Percentiles rank a stretch among this genome's conserved stretches.
These are phyloP conservation scores for Phytopythium montanum DNA, from an alignment of 352 stramenopile genomes.

Conservation along the genomic window DNA sequence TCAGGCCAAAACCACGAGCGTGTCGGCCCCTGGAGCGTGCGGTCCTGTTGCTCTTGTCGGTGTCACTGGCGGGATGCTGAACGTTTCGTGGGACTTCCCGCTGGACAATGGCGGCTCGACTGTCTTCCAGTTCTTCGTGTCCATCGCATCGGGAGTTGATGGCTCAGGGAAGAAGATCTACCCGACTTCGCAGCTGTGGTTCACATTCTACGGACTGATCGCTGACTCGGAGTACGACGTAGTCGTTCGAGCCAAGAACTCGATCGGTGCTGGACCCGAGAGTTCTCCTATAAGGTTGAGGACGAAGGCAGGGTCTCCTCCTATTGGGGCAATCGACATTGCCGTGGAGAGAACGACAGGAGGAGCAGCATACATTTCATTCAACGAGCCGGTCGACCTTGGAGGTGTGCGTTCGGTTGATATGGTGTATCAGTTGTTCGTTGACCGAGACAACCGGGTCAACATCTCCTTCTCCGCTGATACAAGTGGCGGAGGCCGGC, in stretches of 20 bases:
- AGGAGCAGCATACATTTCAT: slow-evolving; percentile 39
- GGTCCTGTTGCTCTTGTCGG: slow-evolving; percentile 9
- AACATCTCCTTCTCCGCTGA: slow-evolving; percentile 36
- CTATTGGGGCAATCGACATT: slow-evolving; percentile 28
- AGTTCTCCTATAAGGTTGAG: slow-evolving; percentile 28
- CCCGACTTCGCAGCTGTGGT: slow-evolving; percentile 10
- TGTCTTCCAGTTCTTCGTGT: slow-evolving; percentile 29
- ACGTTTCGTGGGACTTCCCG: slow-evolving; percentile 38
- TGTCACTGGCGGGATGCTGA: slow-evolving; percentile 41
- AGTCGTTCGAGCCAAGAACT: slow-evolving; percentile 39
- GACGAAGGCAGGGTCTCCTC: slow-evolving; percentile 27
- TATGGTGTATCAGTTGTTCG: slow-evolving; percentile 48
- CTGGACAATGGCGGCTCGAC: slow-evolving; percentile 30
- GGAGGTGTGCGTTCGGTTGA: slow-evolving; percentile 28
- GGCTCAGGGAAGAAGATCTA: slow-evolving; percentile 20
- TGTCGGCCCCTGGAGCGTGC: slow-evolving; percentile 49
- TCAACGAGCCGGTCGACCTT: slow-evolving; percentile 53
- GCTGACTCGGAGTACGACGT: slow-evolving; percentile 36
- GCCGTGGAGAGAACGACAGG: slow-evolving; percentile 26
- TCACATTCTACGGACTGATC: slow-evolving; percentile 38
- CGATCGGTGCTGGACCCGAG: slow-evolving; percentile 25
- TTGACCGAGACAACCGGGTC: slow-evolving; percentile 27
- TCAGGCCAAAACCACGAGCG: slow-evolving; percentile 25
- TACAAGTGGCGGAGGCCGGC: slow-evolving; percentile 5
- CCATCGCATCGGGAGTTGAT: slow-evolving; percentile 21